Evolutionary conservation across 768 basidiomycete species (phyloP).

Genomic region (Mycena haematopus): DNA sequence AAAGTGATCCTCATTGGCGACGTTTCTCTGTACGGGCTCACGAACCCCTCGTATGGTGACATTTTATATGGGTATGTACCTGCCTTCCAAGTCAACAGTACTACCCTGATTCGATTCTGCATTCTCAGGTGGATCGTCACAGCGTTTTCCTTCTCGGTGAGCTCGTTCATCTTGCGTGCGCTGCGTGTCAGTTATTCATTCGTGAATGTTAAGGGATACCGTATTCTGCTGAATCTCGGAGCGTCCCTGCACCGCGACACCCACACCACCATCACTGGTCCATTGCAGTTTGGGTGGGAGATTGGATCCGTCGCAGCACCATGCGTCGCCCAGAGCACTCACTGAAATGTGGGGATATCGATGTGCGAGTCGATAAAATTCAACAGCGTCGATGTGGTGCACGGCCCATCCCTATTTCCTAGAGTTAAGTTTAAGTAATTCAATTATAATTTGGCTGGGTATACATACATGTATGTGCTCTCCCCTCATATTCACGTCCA

Average conservation of each 20-base stretch:
- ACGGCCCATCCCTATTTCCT: no score
- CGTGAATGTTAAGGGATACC: neutral
- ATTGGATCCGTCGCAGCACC: neutral
- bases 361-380: no score
- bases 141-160: slow-evolving; percentile 5
- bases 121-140: slow-evolving; percentile 6
- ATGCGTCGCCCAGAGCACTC: no score
- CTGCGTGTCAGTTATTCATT: no score
- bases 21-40: neutral
- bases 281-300: neutral
- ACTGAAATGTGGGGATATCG: no score
- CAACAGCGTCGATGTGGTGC: no score
- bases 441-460: no score
- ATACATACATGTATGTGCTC: no score
- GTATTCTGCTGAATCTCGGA: slow-evolving; percentile 1
- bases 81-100: neutral
- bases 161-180: neutral
- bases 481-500: no score
- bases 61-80: neutral
- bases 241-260: neutral
- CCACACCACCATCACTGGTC: neutral
- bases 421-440: no score
- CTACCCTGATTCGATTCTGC: no score
- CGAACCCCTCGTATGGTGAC: neutral
- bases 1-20: neutral